Evolutionary conservation across 176 grass and related monocot genomes (phyloP), one percentile per base, ranked within the genome.

Genomic region (Canna indica): DNA sequence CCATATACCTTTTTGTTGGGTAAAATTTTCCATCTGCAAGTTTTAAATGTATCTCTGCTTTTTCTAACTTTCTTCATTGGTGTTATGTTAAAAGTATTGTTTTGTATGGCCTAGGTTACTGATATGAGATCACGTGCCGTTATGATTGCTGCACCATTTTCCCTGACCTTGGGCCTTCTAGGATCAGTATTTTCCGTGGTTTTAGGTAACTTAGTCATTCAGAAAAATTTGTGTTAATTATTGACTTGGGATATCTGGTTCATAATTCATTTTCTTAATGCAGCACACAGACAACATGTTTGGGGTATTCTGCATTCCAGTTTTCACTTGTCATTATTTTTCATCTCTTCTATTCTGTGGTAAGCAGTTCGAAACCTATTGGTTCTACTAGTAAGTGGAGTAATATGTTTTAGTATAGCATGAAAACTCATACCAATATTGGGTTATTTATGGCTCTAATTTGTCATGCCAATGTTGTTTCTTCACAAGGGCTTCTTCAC

Each of bases 81-180:
- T n/a, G n/a, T 22, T 64, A 45, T 73, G 14, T 47, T 35, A 28
- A 33, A 41, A 16, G 28, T 39, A 14, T 74, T 68, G 10, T 15
- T 46, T 15, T 46, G 12, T 46, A 13, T 36, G 28, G 33, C 22
- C 22, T 33, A 79, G 76, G 76, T 70, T 33, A 71, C 57, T 62
- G 45, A 11, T 24, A 71, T 79, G 76, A 61, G 29, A 70, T 45
- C 38, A 46, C 45, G 48, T 62, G 76, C 76, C 16, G 13, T 79
- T 47, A 24, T 71, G 76, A 47, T 79, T 63, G 67, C 76, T 44
- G 67, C 76, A 59, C 76, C 76, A 79, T 71, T 79, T 71, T 71
- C 76, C 9, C 39, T 79, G 26, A 79, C 76, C 16, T 52, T 79
- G 28, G 76, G 67, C 48, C 20, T 79, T 17, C 35, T 79, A 44